Conservation (phyloP, 1,284 basidiomycete genomes). For the Sanguinoderma infundibulare region DNA sequence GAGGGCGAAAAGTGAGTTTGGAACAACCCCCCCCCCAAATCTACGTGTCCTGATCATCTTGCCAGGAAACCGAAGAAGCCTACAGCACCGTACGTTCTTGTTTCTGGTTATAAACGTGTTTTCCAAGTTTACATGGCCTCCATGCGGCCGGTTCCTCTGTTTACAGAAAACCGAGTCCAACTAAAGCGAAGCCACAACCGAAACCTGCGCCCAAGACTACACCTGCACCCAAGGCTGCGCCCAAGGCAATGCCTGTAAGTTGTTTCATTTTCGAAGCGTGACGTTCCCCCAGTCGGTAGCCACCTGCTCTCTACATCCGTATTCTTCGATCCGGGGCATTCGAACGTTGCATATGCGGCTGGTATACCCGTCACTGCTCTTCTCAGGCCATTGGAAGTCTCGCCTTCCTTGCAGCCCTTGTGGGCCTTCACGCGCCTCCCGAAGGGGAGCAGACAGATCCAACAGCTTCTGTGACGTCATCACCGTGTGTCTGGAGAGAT, state of each 20-base stretch:
- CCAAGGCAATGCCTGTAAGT: conserved; percentile 4
- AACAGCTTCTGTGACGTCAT: too few relatives aligned
- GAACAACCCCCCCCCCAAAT: not conserved
- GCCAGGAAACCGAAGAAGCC: conserved; percentile 4
- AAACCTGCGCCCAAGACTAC: not conserved
- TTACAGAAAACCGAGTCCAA: not conserved
- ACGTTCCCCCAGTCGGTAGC: too few relatives aligned
- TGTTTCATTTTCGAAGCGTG: not conserved
- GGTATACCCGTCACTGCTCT: too few relatives aligned
- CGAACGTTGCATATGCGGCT: too few relatives aligned
- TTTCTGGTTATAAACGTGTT: too few relatives aligned
- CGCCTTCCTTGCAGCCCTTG: too few relatives aligned
- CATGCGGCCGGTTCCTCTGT: not conserved
- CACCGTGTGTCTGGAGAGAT: too few relatives aligned
- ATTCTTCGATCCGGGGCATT: too few relatives aligned
- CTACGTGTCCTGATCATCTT: not conserved
- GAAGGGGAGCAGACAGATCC: too few relatives aligned
- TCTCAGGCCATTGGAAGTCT: too few relatives aligned
- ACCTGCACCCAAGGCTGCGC: not conserved
- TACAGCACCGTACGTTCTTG: not conserved
- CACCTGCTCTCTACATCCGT: too few relatives aligned
- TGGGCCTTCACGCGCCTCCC: too few relatives aligned
- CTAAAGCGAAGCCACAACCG: not conserved
- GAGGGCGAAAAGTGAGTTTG: not conserved
- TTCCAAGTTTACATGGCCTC: not conserved